phyloP scores from a whole-genome alignment of 345 rosid species.

The Nephelium lappaceum region DNA sequence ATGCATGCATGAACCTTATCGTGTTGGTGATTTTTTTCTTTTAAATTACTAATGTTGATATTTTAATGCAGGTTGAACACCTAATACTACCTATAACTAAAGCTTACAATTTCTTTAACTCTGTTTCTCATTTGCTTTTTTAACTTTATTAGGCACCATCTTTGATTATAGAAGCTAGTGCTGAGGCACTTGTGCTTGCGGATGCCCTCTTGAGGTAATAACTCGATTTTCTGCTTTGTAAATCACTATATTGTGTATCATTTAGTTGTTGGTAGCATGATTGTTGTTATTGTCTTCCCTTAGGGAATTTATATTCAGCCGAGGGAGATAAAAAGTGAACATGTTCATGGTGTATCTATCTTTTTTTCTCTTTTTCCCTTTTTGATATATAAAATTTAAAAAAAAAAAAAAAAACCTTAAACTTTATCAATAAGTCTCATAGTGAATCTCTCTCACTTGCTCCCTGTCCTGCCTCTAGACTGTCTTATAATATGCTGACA shows the following conservation, averaged over 20 bases:
- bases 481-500: constrained; percentile 5
- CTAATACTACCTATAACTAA: constrained; percentile 21
- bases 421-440: neutral
- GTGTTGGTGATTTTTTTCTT: neutral
- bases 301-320: neutral
- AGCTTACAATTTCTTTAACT: constrained; percentile 10
- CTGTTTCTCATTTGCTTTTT: constrained; percentile 16
- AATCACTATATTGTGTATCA: constrained; percentile 6
- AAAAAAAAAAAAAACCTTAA: neutral
- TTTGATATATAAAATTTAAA: neutral
- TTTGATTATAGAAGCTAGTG: constrained; percentile 83
- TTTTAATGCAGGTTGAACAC: constrained; percentile 2
- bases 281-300: neutral
- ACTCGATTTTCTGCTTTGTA: constrained; percentile 15
- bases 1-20: neutral
- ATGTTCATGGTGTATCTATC: neutral
- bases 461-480: neutral
- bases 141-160: constrained; percentile 67
- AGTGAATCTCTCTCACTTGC: neutral
- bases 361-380: neutral
- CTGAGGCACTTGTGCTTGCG: constrained; percentile 70
- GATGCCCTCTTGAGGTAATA: constrained; percentile 81
- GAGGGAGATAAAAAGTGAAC: neutral
- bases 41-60: constrained; percentile 5
- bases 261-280: neutral